These are phyloP conservation scores for Sphagnurus paluster DNA, from an alignment of 1,284 basidiomycete genomes.

Conservation along the genomic window DNA sequence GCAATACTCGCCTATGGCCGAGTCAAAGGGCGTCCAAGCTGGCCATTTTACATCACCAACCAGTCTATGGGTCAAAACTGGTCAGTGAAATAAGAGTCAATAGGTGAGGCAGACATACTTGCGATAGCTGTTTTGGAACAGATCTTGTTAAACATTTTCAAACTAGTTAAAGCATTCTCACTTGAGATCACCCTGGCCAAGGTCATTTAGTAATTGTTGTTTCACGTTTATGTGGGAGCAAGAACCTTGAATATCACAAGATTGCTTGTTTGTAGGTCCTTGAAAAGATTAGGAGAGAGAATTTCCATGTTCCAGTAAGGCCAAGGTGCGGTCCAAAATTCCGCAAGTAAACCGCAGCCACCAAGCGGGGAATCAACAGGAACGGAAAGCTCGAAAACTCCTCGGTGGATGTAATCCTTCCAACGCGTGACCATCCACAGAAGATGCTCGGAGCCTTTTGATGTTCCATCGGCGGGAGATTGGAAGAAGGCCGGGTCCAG, in stretches of 20 bases:
- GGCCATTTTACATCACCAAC: slow-evolving; percentile 92
- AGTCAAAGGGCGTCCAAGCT: slow-evolving; percentile 74
- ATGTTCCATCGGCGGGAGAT: slow-evolving; percentile 20
- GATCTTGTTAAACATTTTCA: slow-evolving; percentile 32
- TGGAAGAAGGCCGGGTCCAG: slow-evolving; percentile 64
- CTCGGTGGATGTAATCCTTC: slow-evolving; percentile 67
- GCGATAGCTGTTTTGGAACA: slow-evolving; percentile 57
- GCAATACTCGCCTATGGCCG: slow-evolving; percentile 80
- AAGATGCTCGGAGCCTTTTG: slow-evolving; percentile 43
- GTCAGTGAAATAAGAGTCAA: too few species aligned
- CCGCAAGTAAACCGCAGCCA: slow-evolving; percentile 36
- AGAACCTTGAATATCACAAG: slow-evolving; percentile 90
- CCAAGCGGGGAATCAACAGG: slow-evolving; percentile 68
- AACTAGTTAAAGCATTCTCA: slow-evolving; percentile 45
- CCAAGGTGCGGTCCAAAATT: slow-evolving; percentile 86
- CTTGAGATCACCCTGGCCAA: slow-evolving; percentile 82
- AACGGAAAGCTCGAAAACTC: slow-evolving; percentile 76
- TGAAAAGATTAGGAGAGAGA: slow-evolving; percentile 59
- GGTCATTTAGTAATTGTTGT: background rate
- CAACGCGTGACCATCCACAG: slow-evolving; percentile 71
- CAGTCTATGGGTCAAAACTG: slow-evolving; percentile 61
- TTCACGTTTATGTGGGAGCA: background rate
- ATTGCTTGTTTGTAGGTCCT: slow-evolving; percentile 60
- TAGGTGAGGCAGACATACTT: slow-evolving; percentile 61
- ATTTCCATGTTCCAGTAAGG: slow-evolving; percentile 82